These are phyloP conservation scores for Podila epigama DNA, from an alignment of 192 early-diverging fungal species.

Conservation along the genomic window DNA sequence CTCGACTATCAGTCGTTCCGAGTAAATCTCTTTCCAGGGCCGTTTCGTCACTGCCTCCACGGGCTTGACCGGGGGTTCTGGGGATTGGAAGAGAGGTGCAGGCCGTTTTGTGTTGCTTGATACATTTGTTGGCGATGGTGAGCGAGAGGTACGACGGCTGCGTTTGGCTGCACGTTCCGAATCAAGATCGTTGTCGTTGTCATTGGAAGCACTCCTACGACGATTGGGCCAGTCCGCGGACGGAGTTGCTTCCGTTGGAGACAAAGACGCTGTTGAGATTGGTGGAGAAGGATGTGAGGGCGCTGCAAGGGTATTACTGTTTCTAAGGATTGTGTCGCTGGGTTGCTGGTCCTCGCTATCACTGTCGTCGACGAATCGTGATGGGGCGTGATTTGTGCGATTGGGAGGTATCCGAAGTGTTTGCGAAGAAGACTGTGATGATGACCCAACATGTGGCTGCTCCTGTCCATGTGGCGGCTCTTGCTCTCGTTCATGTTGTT, in stretches of 20 bases:
- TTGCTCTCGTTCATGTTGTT: no score
- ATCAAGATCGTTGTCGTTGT: conserved; percentile 17
- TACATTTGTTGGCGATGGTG: conserved; percentile 22
- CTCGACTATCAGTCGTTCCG: conserved; percentile 89
- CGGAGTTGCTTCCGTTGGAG: conserved; percentile 27
- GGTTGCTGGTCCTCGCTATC: conserved; percentile 12
- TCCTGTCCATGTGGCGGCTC: no score
- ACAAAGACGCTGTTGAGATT: conserved; percentile 31
- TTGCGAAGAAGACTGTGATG: no score
- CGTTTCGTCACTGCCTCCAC: conserved; percentile 52
- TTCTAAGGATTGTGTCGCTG: neutral
- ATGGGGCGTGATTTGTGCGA: no score
- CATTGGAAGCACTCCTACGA: conserved; percentile 24
- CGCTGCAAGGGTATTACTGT: neutral
- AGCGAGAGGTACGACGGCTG: conserved; percentile 11
- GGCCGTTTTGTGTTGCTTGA: conserved; percentile 5
- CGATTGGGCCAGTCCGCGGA: conserved; percentile 19
- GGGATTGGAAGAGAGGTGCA: conserved; percentile 39
- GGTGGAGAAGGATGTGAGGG: conserved; percentile 32
- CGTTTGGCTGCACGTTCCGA: conserved; percentile 31
- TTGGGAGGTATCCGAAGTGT: no score
- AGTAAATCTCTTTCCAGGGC: conserved; percentile 96
- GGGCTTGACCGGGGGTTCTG: conserved; percentile 36
- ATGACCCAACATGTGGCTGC: no score
- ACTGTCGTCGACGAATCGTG: conserved; percentile 3